A percentile compares a stretch with the other conserved stretches of the same genome.
Evolutionary conservation across 208 protist genomes (phyloP).

Genomic region (Crithidia mellificae): DNA sequence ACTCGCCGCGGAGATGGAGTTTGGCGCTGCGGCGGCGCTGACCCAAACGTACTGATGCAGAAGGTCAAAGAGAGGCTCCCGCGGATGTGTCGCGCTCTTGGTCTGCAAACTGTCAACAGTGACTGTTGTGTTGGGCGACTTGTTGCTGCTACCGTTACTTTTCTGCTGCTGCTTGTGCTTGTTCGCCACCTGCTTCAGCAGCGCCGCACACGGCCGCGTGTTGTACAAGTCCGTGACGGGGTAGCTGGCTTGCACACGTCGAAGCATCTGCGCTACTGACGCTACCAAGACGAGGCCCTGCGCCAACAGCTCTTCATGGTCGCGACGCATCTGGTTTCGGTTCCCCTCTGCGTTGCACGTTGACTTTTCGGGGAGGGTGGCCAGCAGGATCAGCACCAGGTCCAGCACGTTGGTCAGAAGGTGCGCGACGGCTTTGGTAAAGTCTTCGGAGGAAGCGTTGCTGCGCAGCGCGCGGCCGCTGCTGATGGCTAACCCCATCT

Average conservation of each 20-base stretch:
- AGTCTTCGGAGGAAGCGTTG: constrained; percentile 35
- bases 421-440: constrained; percentile 59
- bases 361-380: neutral
- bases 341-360: neutral
- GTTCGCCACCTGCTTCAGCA: constrained; percentile 48
- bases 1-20: neutral
- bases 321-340: neutral
- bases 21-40: neutral
- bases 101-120: too few species aligned
- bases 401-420: constrained; percentile 34
- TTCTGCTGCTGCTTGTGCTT: constrained; percentile 43
- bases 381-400: constrained; percentile 25
- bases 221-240: constrained; percentile 26
- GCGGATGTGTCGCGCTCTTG: too few species aligned
- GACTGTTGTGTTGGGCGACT: neutral
- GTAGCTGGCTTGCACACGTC: constrained; percentile 37
- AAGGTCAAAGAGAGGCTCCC: constrained; percentile 11
- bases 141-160: constrained; percentile 11
- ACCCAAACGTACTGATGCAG: constrained; percentile 18
- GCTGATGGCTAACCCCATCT: constrained; percentile 35
- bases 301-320: constrained; percentile 24
- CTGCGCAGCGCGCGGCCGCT: constrained; percentile 26
- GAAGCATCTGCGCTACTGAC: constrained; percentile 44
- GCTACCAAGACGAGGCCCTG: constrained; percentile 44
- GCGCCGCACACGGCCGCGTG: constrained; percentile 49